These are phyloP conservation scores for Trichosporon coremiiforme DNA, from an alignment of 1,284 basidiomycete genomes.

Conservation along the genomic window DNA sequence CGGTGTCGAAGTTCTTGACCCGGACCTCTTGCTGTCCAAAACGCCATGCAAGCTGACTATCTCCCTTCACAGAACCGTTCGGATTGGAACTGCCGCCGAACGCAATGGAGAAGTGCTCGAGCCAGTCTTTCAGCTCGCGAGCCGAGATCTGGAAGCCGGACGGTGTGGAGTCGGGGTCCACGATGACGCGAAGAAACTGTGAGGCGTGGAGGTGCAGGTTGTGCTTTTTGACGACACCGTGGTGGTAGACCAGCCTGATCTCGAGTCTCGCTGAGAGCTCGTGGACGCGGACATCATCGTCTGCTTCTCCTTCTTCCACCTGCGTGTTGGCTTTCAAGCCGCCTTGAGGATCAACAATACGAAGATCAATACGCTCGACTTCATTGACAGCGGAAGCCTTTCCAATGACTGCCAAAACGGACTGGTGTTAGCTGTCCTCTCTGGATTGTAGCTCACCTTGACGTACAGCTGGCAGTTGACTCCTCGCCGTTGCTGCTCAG, in stretches of 20 bases:
- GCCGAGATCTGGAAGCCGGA: conserved; percentile 49
- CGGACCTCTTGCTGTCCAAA: conserved; percentile 46
- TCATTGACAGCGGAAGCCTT: conserved; percentile 44
- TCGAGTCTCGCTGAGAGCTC: conserved; percentile 26
- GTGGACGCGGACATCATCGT: conserved; percentile 28
- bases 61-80: conserved; percentile 29
- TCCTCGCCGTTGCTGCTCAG: conserved; percentile 38
- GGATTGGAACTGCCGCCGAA: conserved; percentile 25
- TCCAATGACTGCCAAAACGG: conserved; percentile 51
- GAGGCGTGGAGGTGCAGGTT: conserved; percentile 51
- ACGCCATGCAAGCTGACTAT: conserved; percentile 54
- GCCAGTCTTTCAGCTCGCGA: conserved; percentile 50
- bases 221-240: conserved; percentile 54
- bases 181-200: conserved; percentile 49
- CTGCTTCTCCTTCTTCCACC: conserved; percentile 27
- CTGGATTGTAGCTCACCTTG: conserved; percentile 42
- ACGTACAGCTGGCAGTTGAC: conserved; percentile 52
- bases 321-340: conserved; percentile 28
- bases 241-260: conserved; percentile 53
- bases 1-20: conserved; percentile 49
- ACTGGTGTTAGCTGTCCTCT: conserved; percentile 35
- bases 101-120: conserved; percentile 53
- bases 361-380: conserved; percentile 50
- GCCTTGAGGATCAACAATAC: conserved; percentile 47
- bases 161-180: conserved; percentile 50